Base-by-base conservation (phyloP, 2,329 filamentous ascomycete genomes). In the Stemphylium vesicarium region DNA sequence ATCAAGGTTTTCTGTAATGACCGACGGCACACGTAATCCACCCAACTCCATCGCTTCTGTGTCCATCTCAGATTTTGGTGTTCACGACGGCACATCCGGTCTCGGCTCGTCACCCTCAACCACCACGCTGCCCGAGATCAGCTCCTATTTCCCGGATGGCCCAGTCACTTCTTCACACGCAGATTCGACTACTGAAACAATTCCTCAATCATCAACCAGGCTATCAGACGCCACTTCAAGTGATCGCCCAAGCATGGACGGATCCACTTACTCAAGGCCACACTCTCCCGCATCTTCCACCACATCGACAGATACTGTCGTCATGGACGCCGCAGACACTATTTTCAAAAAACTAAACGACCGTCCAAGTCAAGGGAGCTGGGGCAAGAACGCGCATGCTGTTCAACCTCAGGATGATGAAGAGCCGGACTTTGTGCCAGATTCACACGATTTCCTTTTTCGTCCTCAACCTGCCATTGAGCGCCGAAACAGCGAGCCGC, bases 401-500 rank as follows among this genome's bases (percentile, higher is more conserved):
- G 60, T 60, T 4, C 60, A 63, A 36, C 29, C 47, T 39, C 40
- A 53, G 3, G 56, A 57, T 26, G 60, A 50, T 8, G 48, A 45
- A 10, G 49, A 60, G 9, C 39, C 18, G 12, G 57, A 56, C 6
- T 6, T 46, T n/a, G 64, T 70, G 24, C 66, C 68, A 13, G 66
- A 71, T 16, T 67, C 65, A 9, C 68, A 71, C 40, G 64, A 68
- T 26, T 71, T 72, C 29, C 46, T 71, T 8, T 72, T 72, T 35
- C 59, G 60, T 7, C 40, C 56, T 12, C 54, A 55, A 6, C 45
- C 63, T 7, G 41, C 33, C 22, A 22, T 38, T 9, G 41, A 57
- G 18, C 52, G 36, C 24, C 40, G 42, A 35, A 51, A 55, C 26
- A 61, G 47, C 31, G 59, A 64, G 37, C 47, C 59, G 4, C 45